phyloP scores from a whole-genome alignment of 2,329 filamentous ascomycete genomes.

The Apiospora koreana region DNA sequence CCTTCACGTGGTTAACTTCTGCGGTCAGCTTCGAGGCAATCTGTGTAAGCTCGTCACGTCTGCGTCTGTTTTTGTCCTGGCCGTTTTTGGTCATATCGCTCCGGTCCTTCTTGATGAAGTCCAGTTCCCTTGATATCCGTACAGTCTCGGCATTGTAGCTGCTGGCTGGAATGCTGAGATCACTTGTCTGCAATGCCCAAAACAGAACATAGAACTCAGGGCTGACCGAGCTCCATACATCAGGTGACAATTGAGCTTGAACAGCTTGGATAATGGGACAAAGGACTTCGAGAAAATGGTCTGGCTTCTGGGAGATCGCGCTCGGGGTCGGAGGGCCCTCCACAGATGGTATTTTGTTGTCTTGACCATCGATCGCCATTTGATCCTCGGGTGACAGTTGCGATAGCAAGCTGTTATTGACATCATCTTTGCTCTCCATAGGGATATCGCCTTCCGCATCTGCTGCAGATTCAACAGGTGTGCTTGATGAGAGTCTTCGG shows the following conservation, averaged over 20 bases:
- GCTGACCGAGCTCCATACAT: constrained; percentile 70
- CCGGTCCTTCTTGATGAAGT: constrained; percentile 67
- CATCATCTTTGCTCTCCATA: constrained; percentile 42
- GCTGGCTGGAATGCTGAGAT: constrained; percentile 73
- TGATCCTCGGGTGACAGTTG: constrained; percentile 29
- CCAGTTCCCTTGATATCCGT: constrained; percentile 66
- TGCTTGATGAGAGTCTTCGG: constrained; percentile 27
- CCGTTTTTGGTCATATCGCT: constrained; percentile 35
- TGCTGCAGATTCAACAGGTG: constrained; percentile 26
- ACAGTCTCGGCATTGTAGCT: constrained; percentile 79
- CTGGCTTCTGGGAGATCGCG: constrained; percentile 38
- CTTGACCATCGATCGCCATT: constrained; percentile 32
- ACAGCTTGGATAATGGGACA: constrained; percentile 73
- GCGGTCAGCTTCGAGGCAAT: constrained; percentile 69
- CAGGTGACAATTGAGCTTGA: constrained; percentile 58
- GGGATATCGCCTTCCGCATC: constrained; percentile 61
- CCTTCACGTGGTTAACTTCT: constrained; percentile 72
- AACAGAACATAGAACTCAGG: constrained; percentile 86
- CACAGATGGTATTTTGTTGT: constrained; percentile 23
- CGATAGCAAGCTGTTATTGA: constrained; percentile 17
- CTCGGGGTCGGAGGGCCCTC: constrained; percentile 26
- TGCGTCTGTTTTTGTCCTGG: constrained; percentile 66
- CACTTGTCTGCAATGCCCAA: constrained; percentile 85
- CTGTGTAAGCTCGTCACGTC: constrained; percentile 69
- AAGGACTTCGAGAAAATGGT: constrained; percentile 68